Base-by-base conservation (phyloP, 2,329 filamentous ascomycete genomes). In the Aspergillus texensis region DNA sequence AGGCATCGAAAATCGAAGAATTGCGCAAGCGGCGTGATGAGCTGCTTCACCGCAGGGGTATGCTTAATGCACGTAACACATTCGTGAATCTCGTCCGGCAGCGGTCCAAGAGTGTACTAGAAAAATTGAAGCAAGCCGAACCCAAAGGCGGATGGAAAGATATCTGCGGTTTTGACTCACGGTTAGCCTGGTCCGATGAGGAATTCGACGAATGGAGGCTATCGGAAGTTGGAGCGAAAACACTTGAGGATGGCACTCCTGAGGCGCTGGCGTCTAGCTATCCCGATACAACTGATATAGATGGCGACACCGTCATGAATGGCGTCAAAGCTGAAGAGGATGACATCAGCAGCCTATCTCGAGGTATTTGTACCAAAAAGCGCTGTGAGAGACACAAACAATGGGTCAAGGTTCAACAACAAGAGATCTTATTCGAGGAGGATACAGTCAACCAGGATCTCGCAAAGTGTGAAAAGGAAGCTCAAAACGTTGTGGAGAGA, bases 121-220 rank as follows among this genome's bases (percentile, higher is more conserved):
- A 83, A 50, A 75, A 76, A 32, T 62, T 83, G 46, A 81, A 81
- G 65, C 77, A 80, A 58, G 72, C 72, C 21, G 79, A 82, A 43
- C 78, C 80, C 2, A 82, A 82, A 64, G 76, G 75, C 30, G 77
- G 78, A 48, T 77, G 78, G 77, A 83, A 83, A 64, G 80, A 82
- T 66, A 78, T 83, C 50, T 84, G 82, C 64, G 82, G 81, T 1
- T 83, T 81, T 64, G 82, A 84, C 65, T 70, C 74, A 14, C 74
- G 82, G 24, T 72, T 83, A 30, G 75, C 80, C 0, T 83, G 81
- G 81, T 78, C 77, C 3, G 82, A 83, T 60, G 79, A 80, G 55
- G 80, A 83, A 65, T 83, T 83, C 62, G 75, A 80, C 41, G 77
- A 79, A 34, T 84, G 82, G 82, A 76, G 81, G 26, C 63, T 76